A percentile compares a stretch with the other conserved stretches of the same genome.
These are phyloP conservation scores for Rhododendron kiyosumense DNA, from an alignment of 148 eudicot species.

Conservation along the genomic window DNA sequence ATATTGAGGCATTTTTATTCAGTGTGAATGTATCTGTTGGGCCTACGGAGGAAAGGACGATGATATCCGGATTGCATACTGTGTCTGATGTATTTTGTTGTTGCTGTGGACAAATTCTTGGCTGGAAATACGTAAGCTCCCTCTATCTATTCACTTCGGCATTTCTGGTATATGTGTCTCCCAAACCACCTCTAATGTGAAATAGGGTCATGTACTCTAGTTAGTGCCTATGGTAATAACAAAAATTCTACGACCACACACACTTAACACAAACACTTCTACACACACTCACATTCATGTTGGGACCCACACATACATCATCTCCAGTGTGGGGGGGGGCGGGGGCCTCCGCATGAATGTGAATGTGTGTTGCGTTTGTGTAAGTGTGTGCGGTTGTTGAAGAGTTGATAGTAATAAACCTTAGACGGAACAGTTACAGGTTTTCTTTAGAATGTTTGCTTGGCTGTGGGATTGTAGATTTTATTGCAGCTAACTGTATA, in stretches of 20 bases:
- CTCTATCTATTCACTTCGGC: not conserved
- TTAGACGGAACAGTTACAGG: not conserved
- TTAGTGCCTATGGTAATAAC: not conserved
- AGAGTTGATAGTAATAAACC: not conserved
- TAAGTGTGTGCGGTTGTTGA: not conserved
- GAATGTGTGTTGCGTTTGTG: too few relatives aligned
- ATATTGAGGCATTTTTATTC: not conserved
- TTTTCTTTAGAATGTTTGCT: not conserved
- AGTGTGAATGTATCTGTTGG: slow-evolving; percentile 54
- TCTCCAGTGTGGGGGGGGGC: not conserved
- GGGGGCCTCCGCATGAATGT: not conserved
- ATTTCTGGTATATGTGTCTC: not conserved
- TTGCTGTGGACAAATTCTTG: slow-evolving; percentile 55
- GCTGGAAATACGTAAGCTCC: slow-evolving; percentile 65
- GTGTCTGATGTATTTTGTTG: slow-evolving; percentile 61
- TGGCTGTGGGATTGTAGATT: not conserved
- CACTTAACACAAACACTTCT: not conserved
- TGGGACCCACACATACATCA: not conserved
- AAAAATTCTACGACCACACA: not conserved
- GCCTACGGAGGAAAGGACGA: slow-evolving; percentile 45
- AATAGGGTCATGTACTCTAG: not conserved
- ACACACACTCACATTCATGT: not conserved
- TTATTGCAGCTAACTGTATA: not conserved
- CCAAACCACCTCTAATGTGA: not conserved
- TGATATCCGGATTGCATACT: slow-evolving; percentile 55